Evolutionary conservation across 768 basidiomycete species (phyloP).

Genomic region (Naematelia encephala): DNA sequence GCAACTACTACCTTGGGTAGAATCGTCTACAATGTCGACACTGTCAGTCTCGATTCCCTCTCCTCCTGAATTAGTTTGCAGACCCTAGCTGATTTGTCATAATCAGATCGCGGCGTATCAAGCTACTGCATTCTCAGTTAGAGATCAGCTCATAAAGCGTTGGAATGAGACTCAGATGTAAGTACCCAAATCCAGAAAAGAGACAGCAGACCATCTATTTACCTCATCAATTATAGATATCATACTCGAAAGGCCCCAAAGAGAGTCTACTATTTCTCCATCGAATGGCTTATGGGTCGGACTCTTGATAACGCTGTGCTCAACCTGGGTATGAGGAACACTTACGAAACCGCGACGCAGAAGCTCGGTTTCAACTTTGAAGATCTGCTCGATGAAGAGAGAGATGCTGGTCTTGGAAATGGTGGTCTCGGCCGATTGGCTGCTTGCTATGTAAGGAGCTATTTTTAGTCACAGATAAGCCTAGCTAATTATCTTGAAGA

Average conservation of each 20-base stretch:
- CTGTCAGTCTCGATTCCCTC: constrained; percentile 30
- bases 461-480: background rate
- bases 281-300: constrained; percentile 65
- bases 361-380: constrained; percentile 86
- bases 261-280: constrained; percentile 78
- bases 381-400: constrained; percentile 79
- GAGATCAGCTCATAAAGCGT: constrained; percentile 76
- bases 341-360: constrained; percentile 65
- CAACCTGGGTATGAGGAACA: constrained; percentile 77
- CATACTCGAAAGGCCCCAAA: constrained; percentile 51
- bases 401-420: constrained; percentile 92
- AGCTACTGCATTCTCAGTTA: constrained; percentile 78
- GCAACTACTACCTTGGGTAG: constrained; percentile 70
- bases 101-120: constrained; percentile 77
- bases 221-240: constrained; percentile 26
- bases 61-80: background rate
- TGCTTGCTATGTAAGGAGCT: constrained; percentile 74
- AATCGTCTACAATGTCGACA: constrained; percentile 81
- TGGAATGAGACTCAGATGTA: constrained; percentile 72
- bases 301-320: constrained; percentile 67
- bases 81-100: background rate
- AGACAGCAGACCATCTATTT: constrained; percentile 6
- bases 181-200: constrained; percentile 15
- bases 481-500: constrained; percentile 19
- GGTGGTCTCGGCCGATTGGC: constrained; percentile 94